Base-by-base conservation (phyloP, 129 eudicot genomes). In the Flaveria brownii region DNA sequence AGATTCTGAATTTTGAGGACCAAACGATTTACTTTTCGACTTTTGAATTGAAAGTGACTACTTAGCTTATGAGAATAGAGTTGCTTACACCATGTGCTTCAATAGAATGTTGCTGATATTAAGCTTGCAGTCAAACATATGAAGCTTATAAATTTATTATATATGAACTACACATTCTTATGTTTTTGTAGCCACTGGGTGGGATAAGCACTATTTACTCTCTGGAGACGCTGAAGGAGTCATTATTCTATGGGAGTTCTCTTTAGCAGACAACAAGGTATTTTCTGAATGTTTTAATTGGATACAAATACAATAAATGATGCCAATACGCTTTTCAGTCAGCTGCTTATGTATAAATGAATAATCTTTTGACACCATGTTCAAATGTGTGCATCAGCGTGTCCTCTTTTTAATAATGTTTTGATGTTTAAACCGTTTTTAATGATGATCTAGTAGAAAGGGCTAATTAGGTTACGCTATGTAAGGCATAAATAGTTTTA, bases 181-280 rank as follows among this genome's bases (percentile, higher is more conserved):
- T 72, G 13, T 46, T 47, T 60, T 72, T 54, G 46, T 87, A 92
- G 96, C 94, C 63, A 79, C 70, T 64, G 59, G 83, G 15, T 82
- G 85, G 80, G 80, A 84, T 66, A 82, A 77, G n/a, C 97, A 93
- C 71, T 91, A 80, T 78, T 72, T 93, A 63, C 84, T 93, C 70
- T 93, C 97, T 46, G 98, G 98, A 73, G 97, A 90, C 91, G 86
- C 98, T 67, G 88, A 79, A 65, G 97, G 98, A 50, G 80, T 70
- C 76, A 85, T 93, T 54, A 84, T 91, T 59, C 70, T 93, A 74
- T 93, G 98, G 98, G 97, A 93, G 71, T 85, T 80, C 47, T 84
- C 88, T 81, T 87, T 88, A 78, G 62, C 72, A 39, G 84, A 87
- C 26, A 79, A 81, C 17, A 88, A 90, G 96, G 98, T 93, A 80